Base-by-base conservation (phyloP, 257 asterid species). In the Nicotiana tabacum region DNA sequence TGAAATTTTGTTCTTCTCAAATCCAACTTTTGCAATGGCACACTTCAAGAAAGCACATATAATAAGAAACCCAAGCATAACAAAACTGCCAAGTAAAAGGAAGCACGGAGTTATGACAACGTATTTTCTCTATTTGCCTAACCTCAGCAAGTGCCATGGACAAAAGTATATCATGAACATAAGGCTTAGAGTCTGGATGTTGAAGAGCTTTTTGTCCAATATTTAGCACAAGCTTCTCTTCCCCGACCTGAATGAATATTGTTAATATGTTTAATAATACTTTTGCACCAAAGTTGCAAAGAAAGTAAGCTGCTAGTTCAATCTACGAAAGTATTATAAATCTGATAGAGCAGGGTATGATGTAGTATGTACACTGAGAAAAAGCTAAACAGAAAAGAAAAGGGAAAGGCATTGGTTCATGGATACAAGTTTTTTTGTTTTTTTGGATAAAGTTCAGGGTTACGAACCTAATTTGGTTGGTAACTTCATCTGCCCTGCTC, bases 71-170 rank as follows among this genome's bases (percentile, higher is more conserved):
- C 81, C 92, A 86, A 84, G 93, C 89, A 92, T 86, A 91, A 87
- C 92, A 92, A 89, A 90, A 85, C 86, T 86, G 88, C 90, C 77
- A 83, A 89, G 84, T 51, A 85, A 82, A 85, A 86, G 77, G 65
- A 21, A 78, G 88, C 56, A 82, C 32, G 80, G 82, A 65, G 74
- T 84, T 87, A 86, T 82, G 82, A 90, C 91, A 91, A 13, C 58
- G 2, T 53, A 51, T 88, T 89, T 82, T 88, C 86, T 87, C 67
- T 81, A 83, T 86, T 61, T 65, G 76, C 66, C 92, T 93, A 90
- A 96, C 99, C 99, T 94, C 99, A 80, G 99, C 94, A 81, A 96
- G 94, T 66, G 99, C 98, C 99, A 96, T 96, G 56, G 97, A 91
- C 82, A 96, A 86, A 88, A 93, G 97, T 81, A 96, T 85, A 88